Conservation (phyloP, 2,329 filamentous ascomycete genomes). For the Pestalotiopsis fici region DNA sequence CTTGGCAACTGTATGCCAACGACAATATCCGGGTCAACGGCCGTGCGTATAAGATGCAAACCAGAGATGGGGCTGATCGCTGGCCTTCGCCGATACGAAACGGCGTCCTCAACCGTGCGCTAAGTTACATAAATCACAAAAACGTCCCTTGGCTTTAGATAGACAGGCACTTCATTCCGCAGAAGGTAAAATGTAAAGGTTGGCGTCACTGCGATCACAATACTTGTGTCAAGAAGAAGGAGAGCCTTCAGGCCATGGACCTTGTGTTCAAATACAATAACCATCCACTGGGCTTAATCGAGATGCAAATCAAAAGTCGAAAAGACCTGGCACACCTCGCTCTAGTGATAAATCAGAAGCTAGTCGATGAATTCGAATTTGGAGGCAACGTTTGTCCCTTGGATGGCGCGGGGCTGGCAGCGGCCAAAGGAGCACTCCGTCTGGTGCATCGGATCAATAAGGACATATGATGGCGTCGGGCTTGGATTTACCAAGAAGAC, state of each 20-base stretch:
- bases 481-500: too few relatives aligned
- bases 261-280: slow-evolving; percentile 30
- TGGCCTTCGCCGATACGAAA: slow-evolving; percentile 3
- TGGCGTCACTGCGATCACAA: slow-evolving; percentile 13
- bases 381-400: not conserved
- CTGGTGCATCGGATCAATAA: slow-evolving; percentile 24
- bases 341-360: slow-evolving; percentile 17
- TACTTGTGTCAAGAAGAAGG: slow-evolving; percentile 22
- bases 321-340: slow-evolving; percentile 18
- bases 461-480: slow-evolving; percentile 30
- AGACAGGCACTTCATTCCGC: slow-evolving; percentile 10
- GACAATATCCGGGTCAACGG: too few relatives aligned
- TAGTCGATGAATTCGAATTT: slow-evolving; percentile 10
- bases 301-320: slow-evolving; percentile 13
- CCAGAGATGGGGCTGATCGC: not conserved
- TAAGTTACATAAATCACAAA: slow-evolving; percentile 6
- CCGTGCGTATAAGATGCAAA: not conserved
- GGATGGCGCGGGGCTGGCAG: not conserved
- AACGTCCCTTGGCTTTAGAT: slow-evolving; percentile 7
- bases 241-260: slow-evolving; percentile 31
- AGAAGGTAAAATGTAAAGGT: slow-evolving; percentile 14
- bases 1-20: not conserved
- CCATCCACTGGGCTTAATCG: slow-evolving; percentile 30
- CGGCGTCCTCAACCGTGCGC: slow-evolving; percentile 5
- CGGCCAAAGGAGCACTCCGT: slow-evolving; percentile 17